A percentile compares a stretch with the other conserved stretches of the same genome.
phyloP scores from a whole-genome alignment of 2,329 filamentous ascomycete species.

The Penicillium sp. region DNA sequence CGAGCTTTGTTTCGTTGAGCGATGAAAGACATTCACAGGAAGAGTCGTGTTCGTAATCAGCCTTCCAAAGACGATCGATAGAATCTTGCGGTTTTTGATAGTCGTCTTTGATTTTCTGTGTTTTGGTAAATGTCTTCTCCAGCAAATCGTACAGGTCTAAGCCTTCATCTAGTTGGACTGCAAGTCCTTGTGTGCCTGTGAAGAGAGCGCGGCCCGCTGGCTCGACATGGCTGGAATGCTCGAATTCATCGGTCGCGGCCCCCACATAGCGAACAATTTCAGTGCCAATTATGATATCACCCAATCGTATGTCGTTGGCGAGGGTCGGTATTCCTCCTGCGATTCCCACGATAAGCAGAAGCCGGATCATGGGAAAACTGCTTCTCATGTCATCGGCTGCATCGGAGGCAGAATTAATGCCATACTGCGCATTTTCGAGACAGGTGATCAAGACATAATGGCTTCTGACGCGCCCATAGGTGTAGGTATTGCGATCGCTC shows the following conservation, averaged over 20 bases:
- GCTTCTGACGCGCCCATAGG: not conserved
- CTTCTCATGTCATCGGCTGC: constrained; percentile 1
- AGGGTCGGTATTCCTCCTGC: not conserved
- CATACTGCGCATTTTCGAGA: not conserved
- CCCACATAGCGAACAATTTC: not conserved
- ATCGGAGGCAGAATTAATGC: not conserved
- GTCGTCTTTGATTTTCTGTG: not conserved
- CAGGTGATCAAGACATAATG: not conserved
- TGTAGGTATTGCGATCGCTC: not conserved
- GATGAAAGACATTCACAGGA: not conserved
- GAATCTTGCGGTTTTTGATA: not conserved
- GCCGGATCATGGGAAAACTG: not conserved
- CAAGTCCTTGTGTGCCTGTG: not conserved
- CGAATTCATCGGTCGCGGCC: not conserved
- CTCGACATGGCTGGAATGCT: not conserved
- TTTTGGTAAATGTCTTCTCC: not conserved
- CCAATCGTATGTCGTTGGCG: not conserved
- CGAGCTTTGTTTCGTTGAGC: not conserved
- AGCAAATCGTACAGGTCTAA: not conserved
- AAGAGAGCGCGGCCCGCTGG: not conserved
- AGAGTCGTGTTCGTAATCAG: not conserved
- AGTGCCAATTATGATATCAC: not conserved
- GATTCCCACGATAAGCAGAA: not conserved
- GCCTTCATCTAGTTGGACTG: not conserved
- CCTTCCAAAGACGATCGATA: not conserved